phyloP scores from a whole-genome alignment of 2,329 filamentous ascomycete species.

The Neonectria ditissima region DNA sequence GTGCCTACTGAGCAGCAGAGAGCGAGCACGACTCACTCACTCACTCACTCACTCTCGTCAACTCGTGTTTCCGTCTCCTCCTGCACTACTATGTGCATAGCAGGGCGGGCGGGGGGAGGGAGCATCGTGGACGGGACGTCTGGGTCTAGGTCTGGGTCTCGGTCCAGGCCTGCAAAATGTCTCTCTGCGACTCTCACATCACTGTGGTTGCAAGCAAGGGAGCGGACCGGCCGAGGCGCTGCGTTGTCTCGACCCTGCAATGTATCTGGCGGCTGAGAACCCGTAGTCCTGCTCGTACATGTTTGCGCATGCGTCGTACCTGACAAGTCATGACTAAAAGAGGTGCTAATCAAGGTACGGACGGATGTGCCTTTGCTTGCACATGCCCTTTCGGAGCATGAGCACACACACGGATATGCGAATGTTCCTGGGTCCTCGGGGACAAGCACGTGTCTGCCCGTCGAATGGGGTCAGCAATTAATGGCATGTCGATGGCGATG shows the following conservation, averaged over 20 bases:
- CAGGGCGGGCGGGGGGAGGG: slow-evolving; percentile 1
- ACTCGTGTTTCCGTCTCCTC: neutral
- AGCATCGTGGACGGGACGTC: neutral
- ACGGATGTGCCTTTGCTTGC: no score
- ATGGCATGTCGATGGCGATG: slow-evolving; percentile 29
- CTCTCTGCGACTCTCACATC: neutral
- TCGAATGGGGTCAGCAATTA: slow-evolving; percentile 22
- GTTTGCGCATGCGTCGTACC: neutral
- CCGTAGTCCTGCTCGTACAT: neutral
- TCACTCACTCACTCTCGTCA: neutral
- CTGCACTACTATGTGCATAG: neutral
- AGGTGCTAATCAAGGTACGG: neutral
- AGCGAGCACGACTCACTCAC: slow-evolving; percentile 11
- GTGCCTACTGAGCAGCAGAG: neutral
- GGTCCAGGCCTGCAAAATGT: neutral
- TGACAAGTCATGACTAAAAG: neutral
- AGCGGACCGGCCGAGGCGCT: slow-evolving; percentile 22
- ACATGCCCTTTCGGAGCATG: neutral
- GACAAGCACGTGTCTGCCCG: slow-evolving; percentile 23
- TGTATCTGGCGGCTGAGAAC: slow-evolving; percentile 1
- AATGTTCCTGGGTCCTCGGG: neutral
- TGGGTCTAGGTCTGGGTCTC: neutral
- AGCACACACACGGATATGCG: neutral
- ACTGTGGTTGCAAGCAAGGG: slow-evolving; percentile 8
- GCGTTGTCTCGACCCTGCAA: slow-evolving; percentile 20